These are phyloP conservation scores for Cladosporium colombiae DNA, from an alignment of 2,329 filamentous ascomycete species.

Conservation along the genomic window DNA sequence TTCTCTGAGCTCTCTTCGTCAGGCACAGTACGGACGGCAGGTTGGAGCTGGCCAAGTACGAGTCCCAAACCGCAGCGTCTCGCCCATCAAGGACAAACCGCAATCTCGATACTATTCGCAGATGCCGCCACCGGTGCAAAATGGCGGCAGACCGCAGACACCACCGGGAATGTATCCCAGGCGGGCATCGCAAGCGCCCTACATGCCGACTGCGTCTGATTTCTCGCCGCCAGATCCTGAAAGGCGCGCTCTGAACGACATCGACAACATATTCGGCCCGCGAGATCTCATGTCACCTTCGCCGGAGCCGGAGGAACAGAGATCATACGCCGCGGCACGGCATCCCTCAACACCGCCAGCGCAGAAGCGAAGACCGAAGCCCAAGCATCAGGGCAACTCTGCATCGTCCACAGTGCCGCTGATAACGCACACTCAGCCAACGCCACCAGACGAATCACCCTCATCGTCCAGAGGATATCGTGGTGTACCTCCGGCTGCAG, in stretches of 20 bases:
- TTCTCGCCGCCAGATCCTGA: slow-evolving; percentile 16
- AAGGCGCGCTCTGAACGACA: slow-evolving; percentile 28
- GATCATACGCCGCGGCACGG: slow-evolving; percentile 9
- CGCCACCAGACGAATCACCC: background rate
- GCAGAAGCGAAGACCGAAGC: background rate
- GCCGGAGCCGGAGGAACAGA: slow-evolving; percentile 25
- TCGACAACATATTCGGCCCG: slow-evolving; percentile 33
- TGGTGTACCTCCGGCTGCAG: background rate
- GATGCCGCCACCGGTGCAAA: slow-evolving; percentile 5
- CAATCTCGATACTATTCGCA: slow-evolving; percentile 1
- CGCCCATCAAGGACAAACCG: slow-evolving; percentile 8
- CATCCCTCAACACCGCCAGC: background rate
- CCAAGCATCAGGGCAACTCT: background rate
- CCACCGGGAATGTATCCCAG: background rate
- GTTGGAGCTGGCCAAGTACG: slow-evolving; percentile 5
- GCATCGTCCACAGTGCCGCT: slow-evolving; percentile 9
- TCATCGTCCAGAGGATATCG: slow-evolving; percentile 18
- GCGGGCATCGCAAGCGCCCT: background rate
- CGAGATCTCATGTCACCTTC: slow-evolving; percentile 26
- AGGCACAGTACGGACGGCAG: slow-evolving; percentile 13
- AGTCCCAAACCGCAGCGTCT: slow-evolving; percentile 14
- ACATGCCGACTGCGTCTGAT: slow-evolving; percentile 19
- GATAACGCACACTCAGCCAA: background rate
- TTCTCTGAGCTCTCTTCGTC: slow-evolving; percentile 6
- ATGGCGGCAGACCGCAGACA: slow-evolving; percentile 2